Evolutionary conservation across 495 filamentous ascomycete genomes (phyloP).

Genomic region (Penicillium cosmopolitanum): DNA sequence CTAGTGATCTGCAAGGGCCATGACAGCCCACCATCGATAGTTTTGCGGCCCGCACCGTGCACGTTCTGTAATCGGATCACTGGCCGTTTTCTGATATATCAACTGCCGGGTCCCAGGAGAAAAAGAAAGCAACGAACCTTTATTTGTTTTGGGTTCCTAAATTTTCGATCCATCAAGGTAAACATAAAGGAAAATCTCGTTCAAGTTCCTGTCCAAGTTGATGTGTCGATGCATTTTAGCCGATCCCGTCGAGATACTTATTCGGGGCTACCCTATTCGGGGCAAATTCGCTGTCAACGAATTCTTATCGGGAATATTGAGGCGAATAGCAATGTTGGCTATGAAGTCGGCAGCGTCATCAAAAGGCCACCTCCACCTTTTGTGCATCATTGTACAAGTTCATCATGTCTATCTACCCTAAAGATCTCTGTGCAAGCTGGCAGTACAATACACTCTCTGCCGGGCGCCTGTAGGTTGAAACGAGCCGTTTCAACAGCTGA

Average conservation of each 20-base stretch:
- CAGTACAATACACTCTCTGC: no score
- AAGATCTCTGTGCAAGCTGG: no score
- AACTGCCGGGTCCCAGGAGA: background rate
- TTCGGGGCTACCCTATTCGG: no score
- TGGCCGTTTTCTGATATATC: slow-evolving; percentile 9
- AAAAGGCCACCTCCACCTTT: background rate
- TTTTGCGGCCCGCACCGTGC: background rate
- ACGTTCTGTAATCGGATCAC: background rate
- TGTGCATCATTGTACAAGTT: no score
- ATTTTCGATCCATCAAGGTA: slow-evolving; percentile 6
- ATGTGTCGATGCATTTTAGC: background rate
- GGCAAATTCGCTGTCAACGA: background rate
- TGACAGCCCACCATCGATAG: background rate
- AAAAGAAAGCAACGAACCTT: slow-evolving; percentile 2
- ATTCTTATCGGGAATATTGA: background rate
- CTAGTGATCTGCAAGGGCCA: background rate
- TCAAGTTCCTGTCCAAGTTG: background rate
- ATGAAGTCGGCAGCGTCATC: background rate
- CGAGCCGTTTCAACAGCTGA: no score
- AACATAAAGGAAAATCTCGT: background rate
- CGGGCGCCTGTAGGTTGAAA: no score
- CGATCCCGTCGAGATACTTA: background rate
- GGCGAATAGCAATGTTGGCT: background rate
- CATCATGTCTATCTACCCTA: no score
- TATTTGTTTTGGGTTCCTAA: background rate